These are phyloP conservation scores for Suillus discolor DNA, from an alignment of 768 basidiomycete species.

Conservation along the genomic window DNA sequence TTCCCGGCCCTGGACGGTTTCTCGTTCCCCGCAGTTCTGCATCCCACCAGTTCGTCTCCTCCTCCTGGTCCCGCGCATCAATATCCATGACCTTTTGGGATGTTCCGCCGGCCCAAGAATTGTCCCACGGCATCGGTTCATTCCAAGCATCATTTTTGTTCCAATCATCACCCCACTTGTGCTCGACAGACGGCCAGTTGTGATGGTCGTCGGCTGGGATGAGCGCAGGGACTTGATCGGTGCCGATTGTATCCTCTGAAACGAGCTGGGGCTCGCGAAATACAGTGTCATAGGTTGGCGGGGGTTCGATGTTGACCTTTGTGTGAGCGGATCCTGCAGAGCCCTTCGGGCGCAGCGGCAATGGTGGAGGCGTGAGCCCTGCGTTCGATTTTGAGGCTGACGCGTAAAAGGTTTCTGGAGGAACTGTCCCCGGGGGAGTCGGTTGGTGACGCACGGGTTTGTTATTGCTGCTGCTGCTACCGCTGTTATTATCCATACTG, in stretches of 20 bases:
- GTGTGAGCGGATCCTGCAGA: conserved; percentile 40
- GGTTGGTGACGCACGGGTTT: conserved; percentile 34
- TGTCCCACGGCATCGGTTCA: conserved; percentile 28
- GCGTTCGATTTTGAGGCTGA: conserved; percentile 18
- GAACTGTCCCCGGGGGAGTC: conserved; percentile 39
- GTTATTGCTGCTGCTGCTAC: conserved; percentile 21
- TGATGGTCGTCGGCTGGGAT: conserved; percentile 38
- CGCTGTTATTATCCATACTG: conserved; percentile 44
- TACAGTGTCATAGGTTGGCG: conserved; percentile 28
- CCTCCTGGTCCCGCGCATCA: conserved; percentile 58
- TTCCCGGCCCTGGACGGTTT: conserved; percentile 68
- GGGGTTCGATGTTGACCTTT: conserved; percentile 32
- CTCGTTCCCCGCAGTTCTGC: conserved; percentile 42
- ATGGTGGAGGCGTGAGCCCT: conserved; percentile 32
- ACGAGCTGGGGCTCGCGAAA: conserved; percentile 63
- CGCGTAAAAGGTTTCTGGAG: conserved; percentile 31
- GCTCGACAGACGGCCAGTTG: conserved; percentile 31
- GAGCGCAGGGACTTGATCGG: conserved; percentile 38
- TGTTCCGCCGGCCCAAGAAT: conserved; percentile 27
- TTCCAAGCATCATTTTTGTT: conserved; percentile 1
- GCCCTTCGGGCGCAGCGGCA: conserved; percentile 33
- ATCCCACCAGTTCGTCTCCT: conserved; percentile 77
- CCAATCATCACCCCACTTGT: conserved; percentile 12
- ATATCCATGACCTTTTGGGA: conserved; percentile 42
- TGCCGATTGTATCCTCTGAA: conserved; percentile 39